Base-by-base conservation (phyloP, 2,329 filamentous ascomycete species). In the Madurella fahalii region DNA sequence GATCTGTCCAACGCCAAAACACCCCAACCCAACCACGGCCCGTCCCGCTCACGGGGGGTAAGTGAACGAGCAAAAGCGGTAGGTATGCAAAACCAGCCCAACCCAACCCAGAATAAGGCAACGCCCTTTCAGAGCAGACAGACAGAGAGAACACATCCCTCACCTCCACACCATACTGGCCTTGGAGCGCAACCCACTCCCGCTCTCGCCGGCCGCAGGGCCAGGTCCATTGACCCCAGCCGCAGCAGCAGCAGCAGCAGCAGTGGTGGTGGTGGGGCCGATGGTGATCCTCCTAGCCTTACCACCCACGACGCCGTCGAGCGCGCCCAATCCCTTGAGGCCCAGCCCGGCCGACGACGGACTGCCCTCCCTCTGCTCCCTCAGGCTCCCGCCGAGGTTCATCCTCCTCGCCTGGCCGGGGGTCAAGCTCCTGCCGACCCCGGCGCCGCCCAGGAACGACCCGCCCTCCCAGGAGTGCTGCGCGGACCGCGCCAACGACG, bases 391-490 rank as follows among this genome's bases (percentile, higher is more conserved):
- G 37, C 75, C 73, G 54, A 83, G 67, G 60, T 81, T 79, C 80
- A 84, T 83, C 44, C 81, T 73, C 50, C 81, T 69, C 18, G 80
- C 81, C 63, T 84, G 80, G 2, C 79, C 79, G 1, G 77, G 70
- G 11, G 79, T 82, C 58, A 83, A 72, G 3, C 69, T 66, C 39
- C 62, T 53, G n/a, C n/a, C n/a, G n/a, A n/a, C n/a, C 25, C 50
- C 20, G 8, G 40, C 42, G 12, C 42, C 50, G 13, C 40, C 48
- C 15, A 56, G 15, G 15, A 54, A 25, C 41, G 44, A 47, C 25
- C 47, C 47, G 31, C 52, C 50, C 17, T 59, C 34, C 34, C 34
- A 37, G 2, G 34, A 54, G 42, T 56, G 71, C 37, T 47, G 30
- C 12, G 17, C 32, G 11, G 31, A 11, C 2, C 40, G 13, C 16